Base-by-base conservation (phyloP, 169 alveolate genomes). In the Amoebophrya sp. region DNA sequence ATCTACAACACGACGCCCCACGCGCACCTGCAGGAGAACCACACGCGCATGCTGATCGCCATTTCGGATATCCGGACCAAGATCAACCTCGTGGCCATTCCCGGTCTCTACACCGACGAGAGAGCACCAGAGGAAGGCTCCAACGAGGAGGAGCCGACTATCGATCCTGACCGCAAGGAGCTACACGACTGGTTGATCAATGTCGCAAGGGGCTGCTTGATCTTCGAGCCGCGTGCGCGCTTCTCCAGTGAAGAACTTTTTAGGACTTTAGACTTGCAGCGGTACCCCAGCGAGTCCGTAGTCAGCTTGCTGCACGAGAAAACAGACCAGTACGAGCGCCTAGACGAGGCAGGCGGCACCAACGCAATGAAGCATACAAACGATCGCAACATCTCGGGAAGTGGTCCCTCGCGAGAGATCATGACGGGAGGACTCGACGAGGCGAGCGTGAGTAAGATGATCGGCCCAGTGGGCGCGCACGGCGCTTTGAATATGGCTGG, bases 11-110 rank as follows among this genome's bases (percentile, higher is more conserved):
- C 83, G 1, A 65, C 83, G 26, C 83, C 83, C 39, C 83, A 65
- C 83, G 83, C 83, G 26, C 83, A 65, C 83, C 26, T 65, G 83
- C 83, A 65, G 83, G 83, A 65, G 38, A 65, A 65, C 83, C 83
- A 65, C 83, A 65, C 83, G 26, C 18, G 83, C 3, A 65, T 65
- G 83, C 83, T 65, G 38, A 65, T 65, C 83, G 83, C 83, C 36
- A 65, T 65, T 26, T 65, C 83, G 33, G 83, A 65, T 36, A 65
- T 36, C 33, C 2, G 83, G 26, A 65, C 83, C 18, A 65, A 65
- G 33, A 65, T 65, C 83, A 65, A 65, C n/a, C 83, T 65, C 39
- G 83, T 65, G 83, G 83, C 18, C 83, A 26, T 29, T 18, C 83
- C 83, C 0, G 38, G 83, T 0, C 83, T 65, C 26, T 65, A 65